Evolutionary conservation across 192 early-diverging fungal genomes (phyloP).

Genomic region (Podila epicladia): DNA sequence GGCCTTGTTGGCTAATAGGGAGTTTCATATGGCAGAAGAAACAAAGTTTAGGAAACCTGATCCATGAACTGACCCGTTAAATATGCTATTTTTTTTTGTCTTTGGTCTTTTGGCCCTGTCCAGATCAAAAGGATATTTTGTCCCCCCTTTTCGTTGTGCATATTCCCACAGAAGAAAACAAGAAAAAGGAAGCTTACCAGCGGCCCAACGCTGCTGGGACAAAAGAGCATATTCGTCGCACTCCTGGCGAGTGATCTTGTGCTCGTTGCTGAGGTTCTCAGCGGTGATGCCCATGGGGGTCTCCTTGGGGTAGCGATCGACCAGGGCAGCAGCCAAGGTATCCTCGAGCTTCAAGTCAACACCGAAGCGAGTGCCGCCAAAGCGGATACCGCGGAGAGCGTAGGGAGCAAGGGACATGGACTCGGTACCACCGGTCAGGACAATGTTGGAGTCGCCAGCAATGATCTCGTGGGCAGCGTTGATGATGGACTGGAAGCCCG

Average conservation of each 20-base stretch:
- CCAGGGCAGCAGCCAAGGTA: constrained; percentile 82
- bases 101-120: background rate
- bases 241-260: constrained; percentile 81
- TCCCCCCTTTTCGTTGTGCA: background rate
- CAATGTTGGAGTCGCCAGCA: constrained; percentile 82
- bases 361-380: constrained; percentile 85
- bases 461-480: constrained; percentile 94
- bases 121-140: background rate
- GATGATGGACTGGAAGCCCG: constrained; percentile 95
- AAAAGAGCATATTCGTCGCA: constrained; percentile 86
- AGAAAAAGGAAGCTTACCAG: constrained; percentile 52
- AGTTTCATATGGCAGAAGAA: background rate
- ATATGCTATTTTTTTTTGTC: background rate
- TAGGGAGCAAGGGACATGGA: constrained; percentile 96
- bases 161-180: constrained; percentile 2
- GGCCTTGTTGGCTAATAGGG: constrained; percentile 66
- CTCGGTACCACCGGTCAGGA: constrained; percentile 91
- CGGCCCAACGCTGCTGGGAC: constrained; percentile 91
- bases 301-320: constrained; percentile 85
- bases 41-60: background rate
- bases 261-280: constrained; percentile 90
- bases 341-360: constrained; percentile 92
- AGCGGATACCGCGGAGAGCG: constrained; percentile 80
- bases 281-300: constrained; percentile 96
- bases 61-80: background rate